phyloP scores from a whole-genome alignment of 2,329 filamentous ascomycete species.

The Tolypocladium tropicale region DNA sequence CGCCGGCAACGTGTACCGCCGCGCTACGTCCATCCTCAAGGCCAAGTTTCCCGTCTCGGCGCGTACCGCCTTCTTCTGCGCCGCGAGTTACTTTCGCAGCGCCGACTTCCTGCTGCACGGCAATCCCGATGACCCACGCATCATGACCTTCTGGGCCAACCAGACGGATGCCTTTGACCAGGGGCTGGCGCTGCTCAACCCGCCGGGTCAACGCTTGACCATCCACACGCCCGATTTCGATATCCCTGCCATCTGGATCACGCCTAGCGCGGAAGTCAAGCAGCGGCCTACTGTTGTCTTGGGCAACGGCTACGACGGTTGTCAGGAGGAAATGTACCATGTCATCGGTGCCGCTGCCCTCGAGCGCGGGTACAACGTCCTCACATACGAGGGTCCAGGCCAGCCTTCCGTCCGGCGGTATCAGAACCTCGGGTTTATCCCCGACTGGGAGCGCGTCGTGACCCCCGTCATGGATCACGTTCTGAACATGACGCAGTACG shows the following conservation, averaged over 20 bases:
- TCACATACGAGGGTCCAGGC: slow-evolving; percentile 36
- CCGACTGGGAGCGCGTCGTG: slow-evolving; percentile 30
- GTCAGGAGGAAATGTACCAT: slow-evolving; percentile 32
- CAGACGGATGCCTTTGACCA: slow-evolving; percentile 25
- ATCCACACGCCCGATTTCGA: slow-evolving; percentile 19
- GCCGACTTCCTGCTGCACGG: slow-evolving; percentile 32
- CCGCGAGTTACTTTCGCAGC: slow-evolving; percentile 29
- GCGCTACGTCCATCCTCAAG: slow-evolving; percentile 5
- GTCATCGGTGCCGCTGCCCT: slow-evolving; percentile 19
- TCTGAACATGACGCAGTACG: slow-evolving; percentile 10
- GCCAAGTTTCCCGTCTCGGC: slow-evolving; percentile 13
- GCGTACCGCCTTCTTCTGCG: slow-evolving; percentile 21
- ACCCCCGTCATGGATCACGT: slow-evolving; percentile 30
- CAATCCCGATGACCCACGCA: slow-evolving; percentile 27
- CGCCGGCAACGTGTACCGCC: slow-evolving; percentile 8
- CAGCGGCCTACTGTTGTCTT: slow-evolving; percentile 26
- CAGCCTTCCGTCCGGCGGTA: slow-evolving; percentile 29
- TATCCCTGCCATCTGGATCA: slow-evolving; percentile 20
- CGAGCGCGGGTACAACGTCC: slow-evolving; percentile 26
- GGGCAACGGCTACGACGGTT: slow-evolving; percentile 29
- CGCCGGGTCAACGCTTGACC: slow-evolving; percentile 20
- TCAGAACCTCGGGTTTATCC: slow-evolving; percentile 32
- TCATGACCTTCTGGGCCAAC: slow-evolving; percentile 23
- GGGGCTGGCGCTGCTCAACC: slow-evolving; percentile 21
- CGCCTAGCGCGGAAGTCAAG: slow-evolving; percentile 2